Evolutionary conservation across 139 green algal genomes (phyloP).

Genomic region (Coelastrella sp.): DNA sequence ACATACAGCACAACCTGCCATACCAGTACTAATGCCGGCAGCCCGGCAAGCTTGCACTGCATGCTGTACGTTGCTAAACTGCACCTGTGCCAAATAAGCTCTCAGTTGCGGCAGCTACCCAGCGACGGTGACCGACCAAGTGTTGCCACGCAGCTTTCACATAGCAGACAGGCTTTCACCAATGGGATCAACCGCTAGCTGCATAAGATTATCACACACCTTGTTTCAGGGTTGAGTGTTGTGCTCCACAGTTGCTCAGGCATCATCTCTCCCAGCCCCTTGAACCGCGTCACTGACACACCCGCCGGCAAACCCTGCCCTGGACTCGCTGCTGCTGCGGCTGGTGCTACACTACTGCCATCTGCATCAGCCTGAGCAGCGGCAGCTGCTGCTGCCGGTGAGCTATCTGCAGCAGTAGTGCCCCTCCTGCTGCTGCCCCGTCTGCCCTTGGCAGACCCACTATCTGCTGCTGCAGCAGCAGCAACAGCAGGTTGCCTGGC

Average conservation of each 20-base stretch:
- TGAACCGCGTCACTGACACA: conserved; percentile 91
- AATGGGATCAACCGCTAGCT: too few species aligned
- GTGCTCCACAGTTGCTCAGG: conserved; percentile 98
- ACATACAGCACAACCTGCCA: too few species aligned
- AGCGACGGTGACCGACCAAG: too few species aligned
- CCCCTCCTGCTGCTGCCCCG: not conserved
- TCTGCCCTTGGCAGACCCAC: not conserved
- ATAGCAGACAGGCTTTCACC: too few species aligned
- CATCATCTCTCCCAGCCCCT: conserved; percentile 99
- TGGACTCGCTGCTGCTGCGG: conserved; percentile 15
- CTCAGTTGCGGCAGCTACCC: too few species aligned
- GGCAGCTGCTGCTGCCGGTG: not conserved
- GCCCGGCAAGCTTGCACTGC: too few species aligned
- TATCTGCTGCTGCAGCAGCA: conserved; percentile 64
- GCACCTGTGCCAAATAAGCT: too few species aligned
- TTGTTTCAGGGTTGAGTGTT: conserved; percentile 91
- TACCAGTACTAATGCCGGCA: too few species aligned
- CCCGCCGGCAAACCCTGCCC: not conserved
- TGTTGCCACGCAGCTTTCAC: too few species aligned
- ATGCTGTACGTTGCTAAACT: too few species aligned
- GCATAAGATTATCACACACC: conserved; percentile 51
- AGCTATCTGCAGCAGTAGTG: conserved; percentile 48
- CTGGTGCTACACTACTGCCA: not conserved
- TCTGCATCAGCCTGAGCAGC: not conserved
- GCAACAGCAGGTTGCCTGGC: conserved; percentile 68